These are phyloP conservation scores for Noccaea bulbosa DNA, from an alignment of 345 rosid species.

Conservation along the genomic window DNA sequence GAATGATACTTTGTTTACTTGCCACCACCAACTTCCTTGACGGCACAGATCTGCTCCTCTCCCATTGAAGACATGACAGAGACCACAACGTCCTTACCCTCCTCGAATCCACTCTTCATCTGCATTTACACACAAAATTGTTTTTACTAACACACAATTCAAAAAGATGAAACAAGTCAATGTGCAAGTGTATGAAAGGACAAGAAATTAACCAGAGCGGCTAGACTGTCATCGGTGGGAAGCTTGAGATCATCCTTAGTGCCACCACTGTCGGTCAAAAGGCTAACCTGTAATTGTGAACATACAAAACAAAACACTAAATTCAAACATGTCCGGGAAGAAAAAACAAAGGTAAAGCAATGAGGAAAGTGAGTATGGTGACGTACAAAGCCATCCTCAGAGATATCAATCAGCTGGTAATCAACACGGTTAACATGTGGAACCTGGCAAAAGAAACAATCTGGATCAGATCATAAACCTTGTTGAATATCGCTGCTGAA, in stretches of 20 bases:
- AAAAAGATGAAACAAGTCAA: background rate
- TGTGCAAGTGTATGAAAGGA: background rate
- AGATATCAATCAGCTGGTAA: conserved; percentile 80
- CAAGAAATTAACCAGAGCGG: conserved; percentile 52
- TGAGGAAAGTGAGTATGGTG: background rate
- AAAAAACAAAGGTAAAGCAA: background rate
- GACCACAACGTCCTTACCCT: conserved; percentile 81
- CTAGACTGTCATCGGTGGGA: conserved; percentile 73
- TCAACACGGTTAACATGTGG: conserved; percentile 77
- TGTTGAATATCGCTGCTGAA: background rate
- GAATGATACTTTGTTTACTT: conserved; percentile 47
- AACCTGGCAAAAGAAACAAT: conserved; percentile 46
- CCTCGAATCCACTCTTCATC: conserved; percentile 77
- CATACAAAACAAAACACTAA: background rate
- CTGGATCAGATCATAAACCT: conserved; percentile 15
- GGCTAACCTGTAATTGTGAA: conserved; percentile 59
- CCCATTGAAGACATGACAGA: conserved; percentile 89
- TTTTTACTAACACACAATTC: background rate
- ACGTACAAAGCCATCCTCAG: conserved; percentile 84
- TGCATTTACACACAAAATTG: conserved; percentile 17
- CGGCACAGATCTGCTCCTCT: conserved; percentile 86
- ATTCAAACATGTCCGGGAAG: background rate
- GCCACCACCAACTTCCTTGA: conserved; percentile 72
- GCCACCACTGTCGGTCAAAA: conserved; percentile 67
- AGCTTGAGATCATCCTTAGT: conserved; percentile 85